Conservation (phyloP, 495 filamentous ascomycete genomes). For the Tirmania nivea region DNA sequence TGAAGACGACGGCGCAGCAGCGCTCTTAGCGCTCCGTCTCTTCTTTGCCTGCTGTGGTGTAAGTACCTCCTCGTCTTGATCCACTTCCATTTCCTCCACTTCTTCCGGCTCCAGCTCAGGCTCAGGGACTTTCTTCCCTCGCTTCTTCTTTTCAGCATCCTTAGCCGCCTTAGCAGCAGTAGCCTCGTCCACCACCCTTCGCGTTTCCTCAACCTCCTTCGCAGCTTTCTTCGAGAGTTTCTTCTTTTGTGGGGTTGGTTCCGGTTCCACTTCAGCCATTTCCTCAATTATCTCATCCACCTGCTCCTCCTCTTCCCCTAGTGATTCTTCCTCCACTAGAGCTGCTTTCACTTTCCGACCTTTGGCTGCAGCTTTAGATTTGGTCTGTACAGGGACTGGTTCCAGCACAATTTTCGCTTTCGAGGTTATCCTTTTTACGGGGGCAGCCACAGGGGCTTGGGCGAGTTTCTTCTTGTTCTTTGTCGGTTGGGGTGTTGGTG, state of each 20-base stretch:
- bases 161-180: neutral
- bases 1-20: neutral
- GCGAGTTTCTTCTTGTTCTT: no score
- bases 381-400: no score
- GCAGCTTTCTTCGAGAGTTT: neutral
- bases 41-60: slow-evolving; percentile 11
- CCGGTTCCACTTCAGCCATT: neutral
- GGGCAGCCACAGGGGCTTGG: no score
- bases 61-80: slow-evolving; percentile 12
- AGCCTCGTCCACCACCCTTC: neutral
- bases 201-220: slow-evolving; percentile 1
- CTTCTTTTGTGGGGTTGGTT: neutral
- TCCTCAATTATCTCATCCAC: neutral
- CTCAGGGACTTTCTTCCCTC: neutral
- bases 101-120: slow-evolving; percentile 6
- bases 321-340: no score
- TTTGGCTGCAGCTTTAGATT: no score
- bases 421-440: no score
- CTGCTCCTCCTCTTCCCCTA: neutral
- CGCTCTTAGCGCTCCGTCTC: slow-evolving; percentile 11
- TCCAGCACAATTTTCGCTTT: no score
- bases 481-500: no score
- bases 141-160: neutral
- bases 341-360: no score
- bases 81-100: slow-evolving; percentile 10